Conservation (phyloP, 2,329 filamentous ascomycete genomes). For the Ophiobolus disseminans region DNA sequence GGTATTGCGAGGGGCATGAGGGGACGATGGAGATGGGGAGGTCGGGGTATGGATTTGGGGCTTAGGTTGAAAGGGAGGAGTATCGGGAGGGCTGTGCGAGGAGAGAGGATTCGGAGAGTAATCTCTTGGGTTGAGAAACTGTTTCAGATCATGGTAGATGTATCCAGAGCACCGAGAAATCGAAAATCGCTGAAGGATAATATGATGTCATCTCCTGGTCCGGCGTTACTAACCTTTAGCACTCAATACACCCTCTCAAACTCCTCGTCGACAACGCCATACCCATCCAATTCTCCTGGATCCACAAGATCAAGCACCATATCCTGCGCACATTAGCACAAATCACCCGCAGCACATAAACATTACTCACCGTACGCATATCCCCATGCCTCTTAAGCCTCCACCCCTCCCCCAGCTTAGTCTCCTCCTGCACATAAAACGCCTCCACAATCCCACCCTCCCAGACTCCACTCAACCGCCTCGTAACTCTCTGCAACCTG, state of each 20-base stretch:
- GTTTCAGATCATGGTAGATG: no score
- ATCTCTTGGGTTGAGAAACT: no score
- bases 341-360: neutral
- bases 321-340: conserved; percentile 4
- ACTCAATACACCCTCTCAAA: neutral
- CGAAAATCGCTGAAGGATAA: no score
- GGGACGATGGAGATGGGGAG: no score
- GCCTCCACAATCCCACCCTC: conserved; percentile 8
- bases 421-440: conserved; percentile 36
- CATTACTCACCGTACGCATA: conserved; percentile 22
- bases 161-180: no score
- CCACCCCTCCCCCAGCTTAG: conserved; percentile 1
- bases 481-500: conserved; percentile 25
- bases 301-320: conserved; percentile 6
- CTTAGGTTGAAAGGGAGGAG: no score
- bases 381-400: conserved; percentile 16
- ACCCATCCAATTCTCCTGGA: conserved; percentile 15
- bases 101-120: no score
- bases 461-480: conserved; percentile 23
- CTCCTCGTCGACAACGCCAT: neutral
- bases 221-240: no score
- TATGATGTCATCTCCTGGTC: no score
- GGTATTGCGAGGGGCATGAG: no score
- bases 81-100: no score
- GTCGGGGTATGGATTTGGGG: no score